Conservation (phyloP, 1,139 yeast species). For the Kodamaea suecica region DNA sequence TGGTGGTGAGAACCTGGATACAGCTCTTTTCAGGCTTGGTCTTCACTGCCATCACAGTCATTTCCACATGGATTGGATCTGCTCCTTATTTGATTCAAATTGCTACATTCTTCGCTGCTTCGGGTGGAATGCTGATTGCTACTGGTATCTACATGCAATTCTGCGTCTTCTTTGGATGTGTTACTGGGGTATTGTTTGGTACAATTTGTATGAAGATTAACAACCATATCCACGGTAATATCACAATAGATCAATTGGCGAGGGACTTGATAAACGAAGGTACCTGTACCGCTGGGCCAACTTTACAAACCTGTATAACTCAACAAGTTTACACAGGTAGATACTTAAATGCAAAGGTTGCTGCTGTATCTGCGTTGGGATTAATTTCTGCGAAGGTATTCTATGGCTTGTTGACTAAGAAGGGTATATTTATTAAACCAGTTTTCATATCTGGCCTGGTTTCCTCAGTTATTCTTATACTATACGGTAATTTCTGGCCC, state of each 20-base stretch:
- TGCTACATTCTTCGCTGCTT: conserved; percentile 25
- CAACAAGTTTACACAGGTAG: conserved; percentile 27
- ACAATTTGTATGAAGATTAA: conserved; percentile 27
- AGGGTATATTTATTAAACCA: conserved; percentile 21
- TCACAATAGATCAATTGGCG: conserved; percentile 20
- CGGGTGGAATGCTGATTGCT: conserved; percentile 30
- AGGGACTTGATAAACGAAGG: conserved; percentile 25
- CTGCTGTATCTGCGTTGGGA: conserved; percentile 27
- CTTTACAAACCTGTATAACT: conserved; percentile 20
- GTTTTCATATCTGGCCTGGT: conserved; percentile 26
- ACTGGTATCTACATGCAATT: conserved; percentile 18
- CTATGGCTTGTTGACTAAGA: conserved; percentile 23
- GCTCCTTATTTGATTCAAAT: conserved; percentile 30
- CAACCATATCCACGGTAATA: conserved; percentile 25
- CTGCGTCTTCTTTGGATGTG: conserved; percentile 16
- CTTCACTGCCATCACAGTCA: conserved; percentile 24
- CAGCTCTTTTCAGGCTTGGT: conserved; percentile 29
- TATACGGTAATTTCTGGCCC: conserved; percentile 30
- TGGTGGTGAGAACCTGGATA: conserved; percentile 26
- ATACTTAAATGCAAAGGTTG: conserved; percentile 25
- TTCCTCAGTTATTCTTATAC: conserved; percentile 20
- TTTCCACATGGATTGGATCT: conserved; percentile 29
- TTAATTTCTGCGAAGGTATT: conserved; percentile 24
- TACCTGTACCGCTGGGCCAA: conserved; percentile 21
- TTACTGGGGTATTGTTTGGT: conserved; percentile 26